A percentile compares a stretch with the other conserved stretches of the same genome.
These are phyloP conservation scores for Carex scoparia DNA, from an alignment of 176 grass and related monocot genomes.

Conservation along the genomic window DNA sequence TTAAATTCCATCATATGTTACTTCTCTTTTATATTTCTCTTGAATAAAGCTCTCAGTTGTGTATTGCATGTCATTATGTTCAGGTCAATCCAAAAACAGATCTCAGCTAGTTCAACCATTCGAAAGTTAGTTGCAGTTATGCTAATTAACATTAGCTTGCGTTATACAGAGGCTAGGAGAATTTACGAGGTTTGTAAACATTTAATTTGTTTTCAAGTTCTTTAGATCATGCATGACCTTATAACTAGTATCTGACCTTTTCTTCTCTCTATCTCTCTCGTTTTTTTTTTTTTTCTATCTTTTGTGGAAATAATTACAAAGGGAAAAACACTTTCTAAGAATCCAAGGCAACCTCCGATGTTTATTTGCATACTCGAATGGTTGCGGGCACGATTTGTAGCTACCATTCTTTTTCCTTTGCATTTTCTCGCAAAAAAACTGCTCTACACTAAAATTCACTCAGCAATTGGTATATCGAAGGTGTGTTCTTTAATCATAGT, in stretches of 20 bases:
- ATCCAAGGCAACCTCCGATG: conserved; percentile 35
- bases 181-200: conserved; percentile 58
- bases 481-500: conserved; percentile 31
- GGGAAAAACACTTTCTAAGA: conserved; percentile 65
- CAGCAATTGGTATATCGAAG: conserved; percentile 85
- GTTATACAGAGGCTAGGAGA: conserved; percentile 81
- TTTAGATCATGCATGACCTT: neutral
- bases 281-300: neutral
- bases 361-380: conserved; percentile 47
- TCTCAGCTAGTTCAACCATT: conserved; percentile 54
- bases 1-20: neutral
- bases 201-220: neutral
- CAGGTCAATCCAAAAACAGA: conserved; percentile 92
- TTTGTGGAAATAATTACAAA: conserved; percentile 24
- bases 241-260: neutral
- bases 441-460: conserved; percentile 86
- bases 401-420: conserved; percentile 67
- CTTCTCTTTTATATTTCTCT: neutral
- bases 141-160: conserved; percentile 84
- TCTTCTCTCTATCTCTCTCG: neutral
- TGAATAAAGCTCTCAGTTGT: neutral
- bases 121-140: conserved; percentile 55
- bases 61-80: conserved; percentile 16
- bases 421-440: conserved; percentile 76
- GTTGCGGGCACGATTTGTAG: conserved; percentile 57